Evolutionary conservation across 768 basidiomycete species (phyloP), one percentile per base, ranked within the genome.

Genomic region (Naematelia encephala): DNA sequence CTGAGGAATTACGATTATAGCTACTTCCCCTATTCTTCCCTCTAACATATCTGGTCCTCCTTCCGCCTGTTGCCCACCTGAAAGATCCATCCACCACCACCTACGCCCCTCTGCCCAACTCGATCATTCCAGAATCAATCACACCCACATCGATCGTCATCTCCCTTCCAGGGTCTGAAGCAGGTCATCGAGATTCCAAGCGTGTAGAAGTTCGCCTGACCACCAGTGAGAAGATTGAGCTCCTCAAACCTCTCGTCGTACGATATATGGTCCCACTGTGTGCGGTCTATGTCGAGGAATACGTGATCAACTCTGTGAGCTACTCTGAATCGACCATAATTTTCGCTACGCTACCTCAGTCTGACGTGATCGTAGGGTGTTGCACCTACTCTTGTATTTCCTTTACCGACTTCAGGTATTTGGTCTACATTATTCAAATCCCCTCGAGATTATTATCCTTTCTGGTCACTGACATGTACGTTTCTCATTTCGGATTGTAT

Each of bases 221-320:
- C 1, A 79, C 81, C 0, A 77, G 70, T 28, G 91, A 96, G 62
- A 98, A 97, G 78, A 84, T 89, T 83, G 78, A 80, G 23, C 79
- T 99, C 4, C 86, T 90, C 50, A 85, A 82, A 70, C 93, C 94
- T 3, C 78, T 97, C 63, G 73, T 96, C 34, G 56, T 82, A 52
- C 85, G 83, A 63, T 98, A 90, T 74, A 97, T 98, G 93, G 68
- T 92, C n/a, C 93, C 92, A 2, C 79, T 99, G 19, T 80, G 70
- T 69, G 53, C 73, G 80, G 87, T 87, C 42, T 83, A 82, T 59
- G 83, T 87, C 1, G 87, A 86, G 61, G 79, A 77, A 55, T 77
- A 77, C 45, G 67, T 77, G 46, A 77, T 77, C 61, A 77, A 77
- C 50, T 68, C 82, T 44, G 86, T 87, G 55, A 70, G 85, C 78